Base-by-base conservation (phyloP, 345 rosid genomes). In the Lumnitzera racemosa region DNA sequence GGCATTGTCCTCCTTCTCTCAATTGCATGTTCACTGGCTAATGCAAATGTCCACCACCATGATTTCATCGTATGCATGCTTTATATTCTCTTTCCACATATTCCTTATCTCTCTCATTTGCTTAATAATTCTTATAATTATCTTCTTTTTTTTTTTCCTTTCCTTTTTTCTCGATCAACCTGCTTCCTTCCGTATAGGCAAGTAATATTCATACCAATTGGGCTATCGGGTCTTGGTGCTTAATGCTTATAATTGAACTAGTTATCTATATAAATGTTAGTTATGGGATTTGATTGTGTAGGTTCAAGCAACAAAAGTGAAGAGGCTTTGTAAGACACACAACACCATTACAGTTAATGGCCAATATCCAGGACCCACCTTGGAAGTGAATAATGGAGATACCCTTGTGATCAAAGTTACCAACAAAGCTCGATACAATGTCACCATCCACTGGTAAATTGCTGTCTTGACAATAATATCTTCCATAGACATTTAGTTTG, bases 321-420 rank as follows among this genome's bases (percentile, higher is more conserved):
- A 87, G 85, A 92, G 97, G 88, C 87, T 92, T 76, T 92, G 98
- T 82, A 85, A 68, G 24, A 89, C 91, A 47, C 94, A 83, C 64
- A 77, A 76, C 25, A 48, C 69, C 23, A 87, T 92, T 66, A 92
- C 98, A 13, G 97, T 92, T 0, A 92, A 92, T 62, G 98, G 98
- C 54, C 83, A 87, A 88, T 74, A 75, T n/a, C 98, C 98, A 0
- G 98, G 98, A 3, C 98, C 98, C 2, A 92, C 98, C 24, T 46
- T 92, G 51, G 96, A 89, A 70, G 69, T 80, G 43, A 81, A 76
- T 15, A 53, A 82, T 51, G 97, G 98, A 5, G 98, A 92, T 70
- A 77, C 86, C 58, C 71, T 92, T 8, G 83, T 76, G 20, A 72
- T 92, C 50, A 80, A 77, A 63, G 98, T 89, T 15, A 69, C 55